These are phyloP conservation scores for Mortierella alpina DNA, from an alignment of 192 early-diverging fungal genomes.

Conservation along the genomic window DNA sequence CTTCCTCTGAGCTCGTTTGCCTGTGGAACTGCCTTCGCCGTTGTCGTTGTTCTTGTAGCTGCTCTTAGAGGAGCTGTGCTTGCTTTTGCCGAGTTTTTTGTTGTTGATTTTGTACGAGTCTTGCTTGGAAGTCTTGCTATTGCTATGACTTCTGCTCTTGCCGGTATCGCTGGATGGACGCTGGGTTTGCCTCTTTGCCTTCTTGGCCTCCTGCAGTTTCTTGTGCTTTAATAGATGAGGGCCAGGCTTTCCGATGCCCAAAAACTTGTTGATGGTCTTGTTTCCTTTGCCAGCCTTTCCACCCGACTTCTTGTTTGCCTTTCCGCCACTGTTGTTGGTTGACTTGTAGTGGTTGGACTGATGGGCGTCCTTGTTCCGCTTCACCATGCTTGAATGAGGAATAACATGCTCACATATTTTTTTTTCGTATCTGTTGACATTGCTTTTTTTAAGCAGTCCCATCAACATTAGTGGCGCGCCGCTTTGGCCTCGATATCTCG, in stretches of 20 bases:
- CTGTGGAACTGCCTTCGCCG: not conserved
- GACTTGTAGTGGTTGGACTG: conserved; percentile 40
- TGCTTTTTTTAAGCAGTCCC: no score
- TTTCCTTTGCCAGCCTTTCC: conserved; percentile 33
- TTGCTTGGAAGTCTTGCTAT: conserved; percentile 2
- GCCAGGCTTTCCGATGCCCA: conserved; percentile 42
- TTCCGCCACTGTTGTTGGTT: conserved; percentile 20
- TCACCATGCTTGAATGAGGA: conserved; percentile 12
- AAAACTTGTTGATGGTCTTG: conserved; percentile 47
- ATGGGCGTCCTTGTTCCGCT: conserved; percentile 34
- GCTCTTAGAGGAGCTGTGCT: conserved; percentile 8
- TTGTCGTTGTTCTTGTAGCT: not conserved
- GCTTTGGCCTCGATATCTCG: no score
- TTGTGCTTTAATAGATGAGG: conserved; percentile 29
- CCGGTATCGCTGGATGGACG: not conserved
- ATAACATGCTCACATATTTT: no score
- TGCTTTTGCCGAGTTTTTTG: not conserved
- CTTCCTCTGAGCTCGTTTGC: no score
- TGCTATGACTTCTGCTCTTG: not conserved
- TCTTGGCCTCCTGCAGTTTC: conserved; percentile 5
- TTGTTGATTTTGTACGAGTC: not conserved
- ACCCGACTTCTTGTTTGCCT: conserved; percentile 35
- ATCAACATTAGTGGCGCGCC: no score
- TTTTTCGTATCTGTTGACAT: no score
- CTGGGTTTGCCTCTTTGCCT: not conserved